A percentile compares a stretch with the other conserved stretches of the same genome.
These are phyloP conservation scores for Skeletonema grethae DNA, from an alignment of 108 stramenopile genomes.

Conservation along the genomic window DNA sequence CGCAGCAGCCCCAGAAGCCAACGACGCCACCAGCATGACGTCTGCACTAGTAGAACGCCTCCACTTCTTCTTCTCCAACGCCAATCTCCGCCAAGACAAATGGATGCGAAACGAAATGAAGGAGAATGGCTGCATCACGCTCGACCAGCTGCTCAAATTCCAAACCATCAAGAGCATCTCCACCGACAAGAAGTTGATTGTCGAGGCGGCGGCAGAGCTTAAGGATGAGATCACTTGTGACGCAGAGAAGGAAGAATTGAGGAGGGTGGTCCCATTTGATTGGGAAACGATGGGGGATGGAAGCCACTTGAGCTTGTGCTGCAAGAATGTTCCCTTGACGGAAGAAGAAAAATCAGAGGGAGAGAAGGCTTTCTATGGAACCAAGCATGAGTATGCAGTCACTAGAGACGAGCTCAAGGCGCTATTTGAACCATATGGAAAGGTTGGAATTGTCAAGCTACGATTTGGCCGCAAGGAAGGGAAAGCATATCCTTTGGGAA, in stretches of 20 bases:
- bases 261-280: slow-evolving; percentile 68
- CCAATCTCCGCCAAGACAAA: slow-evolving; percentile 81
- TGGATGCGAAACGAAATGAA: slow-evolving; percentile 78
- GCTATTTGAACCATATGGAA: slow-evolving; percentile 73
- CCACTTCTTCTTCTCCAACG: slow-evolving; percentile 89
- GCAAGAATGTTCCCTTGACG: slow-evolving; percentile 69
- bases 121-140: slow-evolving; percentile 49
- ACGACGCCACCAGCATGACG: slow-evolving; percentile 1
- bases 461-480: slow-evolving; percentile 34
- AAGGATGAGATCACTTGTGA: slow-evolving; percentile 47
- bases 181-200: slow-evolving; percentile 51
- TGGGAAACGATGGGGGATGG: slow-evolving; percentile 72
- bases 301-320: slow-evolving; percentile 62
- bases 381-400: slow-evolving; percentile 51
- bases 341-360: slow-evolving; percentile 42
- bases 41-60: slow-evolving; percentile 69
- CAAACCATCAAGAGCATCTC: slow-evolving; percentile 76
- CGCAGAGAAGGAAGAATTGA: slow-evolving; percentile 60
- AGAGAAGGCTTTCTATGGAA: slow-evolving; percentile 19
- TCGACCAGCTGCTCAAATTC: slow-evolving; percentile 70
- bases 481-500: slow-evolving; percentile 52
- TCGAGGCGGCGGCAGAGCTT: slow-evolving; percentile 58
- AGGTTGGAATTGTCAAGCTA: slow-evolving; percentile 70
- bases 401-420: slow-evolving; percentile 69
- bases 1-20: background rate